Percentiles rank a stretch among this genome's conserved stretches.
Evolutionary conservation across 139 green algal species (phyloP).

Genomic region (Trebouxia sp.): DNA sequence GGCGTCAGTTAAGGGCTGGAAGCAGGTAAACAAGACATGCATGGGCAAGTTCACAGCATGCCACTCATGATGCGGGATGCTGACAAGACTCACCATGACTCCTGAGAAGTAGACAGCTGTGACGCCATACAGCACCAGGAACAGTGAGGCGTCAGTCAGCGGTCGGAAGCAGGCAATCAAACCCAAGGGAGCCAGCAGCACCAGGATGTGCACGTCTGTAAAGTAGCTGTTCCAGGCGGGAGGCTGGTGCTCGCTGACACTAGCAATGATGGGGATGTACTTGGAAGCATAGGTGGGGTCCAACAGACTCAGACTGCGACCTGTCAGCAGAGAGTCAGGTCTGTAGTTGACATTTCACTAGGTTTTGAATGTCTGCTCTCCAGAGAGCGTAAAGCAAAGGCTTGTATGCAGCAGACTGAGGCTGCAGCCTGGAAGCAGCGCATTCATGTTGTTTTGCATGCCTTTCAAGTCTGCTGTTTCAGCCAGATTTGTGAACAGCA

Average conservation of each 20-base stretch:
- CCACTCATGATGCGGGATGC: constrained; percentile 58
- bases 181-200: constrained; percentile 69
- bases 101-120: constrained; percentile 95
- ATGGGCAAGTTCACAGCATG: no score
- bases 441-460: no score
- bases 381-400: no score
- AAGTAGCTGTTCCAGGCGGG: constrained; percentile 91
- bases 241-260: constrained; percentile 91
- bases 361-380: no score
- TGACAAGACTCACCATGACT: constrained; percentile 70
- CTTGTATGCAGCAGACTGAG: no score
- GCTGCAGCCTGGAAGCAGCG: no score
- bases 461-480: no score
- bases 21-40: no score
- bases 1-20: constrained; percentile 79
- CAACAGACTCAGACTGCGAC: constrained; percentile 86
- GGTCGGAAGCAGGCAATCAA: constrained; percentile 82
- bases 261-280: constrained; percentile 98
- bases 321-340: no score
- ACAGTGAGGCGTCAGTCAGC: constrained; percentile 82
- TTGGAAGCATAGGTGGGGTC: constrained; percentile 96
- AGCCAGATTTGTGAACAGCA: no score
- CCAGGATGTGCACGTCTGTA: constrained; percentile 68
- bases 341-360: no score
- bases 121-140: constrained; percentile 93